Base-by-base conservation (phyloP, 768 basidiomycete species). In the Fomitopsis serialis region DNA sequence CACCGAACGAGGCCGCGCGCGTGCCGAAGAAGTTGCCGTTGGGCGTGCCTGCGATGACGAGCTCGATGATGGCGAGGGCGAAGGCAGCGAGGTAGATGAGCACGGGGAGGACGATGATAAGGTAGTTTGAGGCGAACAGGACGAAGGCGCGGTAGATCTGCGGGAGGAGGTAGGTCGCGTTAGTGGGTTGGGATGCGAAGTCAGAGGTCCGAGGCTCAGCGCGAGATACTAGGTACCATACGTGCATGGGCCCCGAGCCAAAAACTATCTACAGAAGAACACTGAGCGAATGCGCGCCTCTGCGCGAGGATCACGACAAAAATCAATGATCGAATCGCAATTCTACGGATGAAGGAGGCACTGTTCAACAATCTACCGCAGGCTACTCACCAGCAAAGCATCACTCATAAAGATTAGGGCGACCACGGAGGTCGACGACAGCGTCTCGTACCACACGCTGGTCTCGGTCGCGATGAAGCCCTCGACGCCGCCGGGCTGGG, bases 111-210 rank as follows among this genome's bases (percentile, higher is more conserved):
- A 43, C 50, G 53, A 62, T 56, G 24, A 62, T 52, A 4, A 35
- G 25, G 23, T 48, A 29, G 34, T 42, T 47, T 0, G 58, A 49
- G 23, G 50, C 52, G 64, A 70, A 74, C 17, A 76, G 58, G 25
- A 70, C 59, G 34, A 55, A 70, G 53, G 69, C 72, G n/a, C 73
- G 71, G 50, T 72, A 67, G 29, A 76, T 63, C 75, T 76, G 53
- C 23, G 19, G 1, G 3, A 2, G 3, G 45, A 17, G 34, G 24
- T 40, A 35, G n/a, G n/a, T n/a, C n/a, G n/a, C n/a, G n/a, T n/a
- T n/a, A n/a, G n/a, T n/a, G n/a, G n/a, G n/a, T n/a, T n/a, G n/a
- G n/a, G n/a, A n/a, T n/a, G n/a, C n/a, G n/a, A n/a, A n/a, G n/a
- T n/a, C n/a, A n/a, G n/a, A n/a, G n/a, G n/a, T n/a, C n/a, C n/a